phyloP scores from a whole-genome alignment of 106 monocot species.

The Phalaenopsis aphrodite region DNA sequence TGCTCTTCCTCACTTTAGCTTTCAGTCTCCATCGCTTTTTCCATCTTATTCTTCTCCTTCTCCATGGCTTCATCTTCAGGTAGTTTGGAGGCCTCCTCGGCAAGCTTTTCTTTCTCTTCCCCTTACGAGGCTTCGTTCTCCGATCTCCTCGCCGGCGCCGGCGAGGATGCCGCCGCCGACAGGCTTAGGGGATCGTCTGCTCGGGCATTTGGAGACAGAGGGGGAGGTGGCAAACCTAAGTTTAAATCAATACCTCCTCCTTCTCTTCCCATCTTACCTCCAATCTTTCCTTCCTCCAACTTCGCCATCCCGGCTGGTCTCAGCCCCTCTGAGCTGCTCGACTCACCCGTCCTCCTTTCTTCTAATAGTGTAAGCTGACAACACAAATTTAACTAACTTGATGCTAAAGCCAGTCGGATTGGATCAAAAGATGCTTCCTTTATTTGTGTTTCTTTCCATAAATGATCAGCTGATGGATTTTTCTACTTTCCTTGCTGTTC shows the following conservation, averaged over 20 bases:
- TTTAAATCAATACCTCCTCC: conserved; percentile 64
- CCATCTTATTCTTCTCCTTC: neutral
- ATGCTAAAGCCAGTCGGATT: neutral
- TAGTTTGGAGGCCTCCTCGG: conserved; percentile 34
- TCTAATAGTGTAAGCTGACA: conserved; percentile 40
- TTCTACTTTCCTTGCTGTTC: conserved; percentile 8
- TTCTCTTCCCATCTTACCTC: conserved; percentile 59
- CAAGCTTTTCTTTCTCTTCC: conserved; percentile 18
- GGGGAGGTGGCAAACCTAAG: conserved; percentile 39
- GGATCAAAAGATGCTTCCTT: neutral
- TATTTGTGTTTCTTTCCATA: neutral
- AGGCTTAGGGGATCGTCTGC: neutral
- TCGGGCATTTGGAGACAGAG: neutral
- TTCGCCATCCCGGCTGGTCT: conserved; percentile 41
- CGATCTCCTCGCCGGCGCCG: conserved; percentile 31
- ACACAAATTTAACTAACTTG: neutral
- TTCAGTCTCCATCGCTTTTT: neutral
- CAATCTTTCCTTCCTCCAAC: conserved; percentile 57
- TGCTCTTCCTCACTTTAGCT: neutral
- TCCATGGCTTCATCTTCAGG: conserved; percentile 44
- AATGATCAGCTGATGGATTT: neutral
- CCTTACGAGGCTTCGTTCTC: conserved; percentile 46
- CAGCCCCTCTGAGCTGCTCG: conserved; percentile 39
- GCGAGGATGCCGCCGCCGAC: conserved; percentile 13
- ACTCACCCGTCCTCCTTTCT: conserved; percentile 41